These are phyloP conservation scores for Vaccinium macrocarpon DNA, from an alignment of 148 eudicot genomes.

Conservation along the genomic window DNA sequence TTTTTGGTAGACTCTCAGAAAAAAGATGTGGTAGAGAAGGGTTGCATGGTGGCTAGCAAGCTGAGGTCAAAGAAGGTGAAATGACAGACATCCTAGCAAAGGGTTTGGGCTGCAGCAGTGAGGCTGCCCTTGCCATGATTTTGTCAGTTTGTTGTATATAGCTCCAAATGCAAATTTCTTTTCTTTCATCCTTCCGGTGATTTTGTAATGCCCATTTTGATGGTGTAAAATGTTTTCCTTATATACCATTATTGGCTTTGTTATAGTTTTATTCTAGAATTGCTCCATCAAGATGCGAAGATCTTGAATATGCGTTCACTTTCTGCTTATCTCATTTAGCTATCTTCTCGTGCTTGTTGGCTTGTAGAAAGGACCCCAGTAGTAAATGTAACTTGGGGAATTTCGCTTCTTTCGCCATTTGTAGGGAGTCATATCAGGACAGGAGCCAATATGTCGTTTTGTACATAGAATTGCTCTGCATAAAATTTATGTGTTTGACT, in stretches of 20 bases:
- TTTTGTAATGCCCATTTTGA: too few relatives aligned
- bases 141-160: neutral
- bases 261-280: neutral
- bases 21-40: constrained; percentile 6
- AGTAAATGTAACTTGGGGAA: too few relatives aligned
- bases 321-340: neutral
- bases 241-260: neutral
- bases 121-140: constrained; percentile 19
- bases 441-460: neutral
- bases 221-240: neutral
- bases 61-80: neutral
- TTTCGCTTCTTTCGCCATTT: neutral
- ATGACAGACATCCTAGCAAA: constrained; percentile 8
- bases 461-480: neutral
- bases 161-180: too few relatives aligned
- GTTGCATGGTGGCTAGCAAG: neutral
- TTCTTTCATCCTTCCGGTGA: neutral
- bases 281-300: neutral
- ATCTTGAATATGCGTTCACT: neutral
- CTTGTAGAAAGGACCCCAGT: neutral
- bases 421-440: neutral
- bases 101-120: constrained; percentile 18
- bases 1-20: neutral
- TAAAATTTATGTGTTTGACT: too few relatives aligned
- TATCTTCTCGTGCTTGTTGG: neutral